Percentiles rank a stretch among this genome's conserved stretches.
These are phyloP conservation scores for Melanogaster broomeanus DNA, from an alignment of 768 basidiomycete genomes.

Conservation along the genomic window DNA sequence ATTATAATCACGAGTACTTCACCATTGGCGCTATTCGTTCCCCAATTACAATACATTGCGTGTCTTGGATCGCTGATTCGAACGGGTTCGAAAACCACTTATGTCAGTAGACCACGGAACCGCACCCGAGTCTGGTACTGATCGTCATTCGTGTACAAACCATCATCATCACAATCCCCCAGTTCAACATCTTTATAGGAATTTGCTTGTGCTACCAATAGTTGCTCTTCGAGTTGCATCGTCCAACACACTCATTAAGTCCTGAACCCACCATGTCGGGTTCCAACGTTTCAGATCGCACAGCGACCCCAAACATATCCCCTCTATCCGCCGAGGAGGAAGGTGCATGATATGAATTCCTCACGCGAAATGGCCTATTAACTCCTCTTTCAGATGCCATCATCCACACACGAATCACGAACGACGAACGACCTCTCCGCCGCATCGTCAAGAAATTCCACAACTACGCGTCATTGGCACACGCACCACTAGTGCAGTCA, in stretches of 20 bases:
- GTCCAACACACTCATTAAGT: too few species aligned
- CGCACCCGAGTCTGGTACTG: too few species aligned
- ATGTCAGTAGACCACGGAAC: too few species aligned
- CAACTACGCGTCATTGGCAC: slow-evolving; percentile 61
- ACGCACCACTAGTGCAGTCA: slow-evolving; percentile 43
- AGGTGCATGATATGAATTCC: slow-evolving; percentile 38
- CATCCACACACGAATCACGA: slow-evolving; percentile 77
- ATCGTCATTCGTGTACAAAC: too few species aligned
- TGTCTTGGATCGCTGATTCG: too few species aligned
- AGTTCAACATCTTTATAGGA: too few species aligned
- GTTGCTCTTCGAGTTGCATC: too few species aligned
- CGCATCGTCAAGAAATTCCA: slow-evolving; percentile 84
- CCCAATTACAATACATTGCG: background rate
- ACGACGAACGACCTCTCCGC: slow-evolving; percentile 78
- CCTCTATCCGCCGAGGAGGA: slow-evolving; percentile 63
- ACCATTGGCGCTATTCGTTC: background rate
- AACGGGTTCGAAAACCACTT: too few species aligned
- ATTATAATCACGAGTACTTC: background rate
- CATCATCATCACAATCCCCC: too few species aligned
- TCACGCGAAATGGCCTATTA: slow-evolving; percentile 13
- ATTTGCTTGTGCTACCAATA: background rate
- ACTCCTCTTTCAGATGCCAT: slow-evolving; percentile 59
- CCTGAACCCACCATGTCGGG: slow-evolving; percentile 9
- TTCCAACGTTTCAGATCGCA: background rate
- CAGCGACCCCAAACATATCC: slow-evolving; percentile 31